These are phyloP conservation scores for Clavispora vitiphila DNA, from an alignment of 805 yeast genomes.

Conservation along the genomic window DNA sequence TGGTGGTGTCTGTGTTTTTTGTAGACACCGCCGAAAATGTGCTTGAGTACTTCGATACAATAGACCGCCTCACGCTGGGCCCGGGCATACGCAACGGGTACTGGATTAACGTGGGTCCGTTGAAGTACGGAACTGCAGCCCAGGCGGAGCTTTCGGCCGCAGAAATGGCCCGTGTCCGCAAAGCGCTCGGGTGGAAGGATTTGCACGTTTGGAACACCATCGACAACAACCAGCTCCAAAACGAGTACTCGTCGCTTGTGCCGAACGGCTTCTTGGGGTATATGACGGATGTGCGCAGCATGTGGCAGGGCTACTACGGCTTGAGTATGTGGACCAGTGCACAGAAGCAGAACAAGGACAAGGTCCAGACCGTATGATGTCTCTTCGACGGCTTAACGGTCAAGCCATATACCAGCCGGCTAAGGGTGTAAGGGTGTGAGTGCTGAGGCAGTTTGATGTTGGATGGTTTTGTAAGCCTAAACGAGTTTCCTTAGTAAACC, in stretches of 20 bases:
- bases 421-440: too few species aligned
- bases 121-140: conserved; percentile 86
- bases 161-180: conserved; percentile 57
- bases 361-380: not conserved
- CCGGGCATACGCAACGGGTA: conserved; percentile 43
- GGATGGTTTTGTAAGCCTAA: too few species aligned
- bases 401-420: too few species aligned
- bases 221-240: too few species aligned
- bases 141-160: conserved; percentile 66
- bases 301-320: conserved; percentile 80
- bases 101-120: conserved; percentile 92
- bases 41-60: conserved; percentile 66
- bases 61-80: conserved; percentile 37
- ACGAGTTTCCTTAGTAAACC: too few species aligned
- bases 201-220: conserved; percentile 9
- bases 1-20: conserved; percentile 69
- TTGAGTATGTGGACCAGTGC: conserved; percentile 52
- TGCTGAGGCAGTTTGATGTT: too few species aligned
- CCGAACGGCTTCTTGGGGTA: conserved; percentile 46
- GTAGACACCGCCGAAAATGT: conserved; percentile 90
- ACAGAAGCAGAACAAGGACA: conserved; percentile 20
- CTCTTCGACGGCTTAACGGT: too few species aligned
- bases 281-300: conserved; percentile 56
- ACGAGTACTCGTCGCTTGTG: too few species aligned
- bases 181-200: conserved; percentile 59